A percentile compares a stretch with the other conserved stretches of the same genome.
Evolutionary conservation across 1,284 basidiomycete species (phyloP).

Genomic region (Irpex sp.): DNA sequence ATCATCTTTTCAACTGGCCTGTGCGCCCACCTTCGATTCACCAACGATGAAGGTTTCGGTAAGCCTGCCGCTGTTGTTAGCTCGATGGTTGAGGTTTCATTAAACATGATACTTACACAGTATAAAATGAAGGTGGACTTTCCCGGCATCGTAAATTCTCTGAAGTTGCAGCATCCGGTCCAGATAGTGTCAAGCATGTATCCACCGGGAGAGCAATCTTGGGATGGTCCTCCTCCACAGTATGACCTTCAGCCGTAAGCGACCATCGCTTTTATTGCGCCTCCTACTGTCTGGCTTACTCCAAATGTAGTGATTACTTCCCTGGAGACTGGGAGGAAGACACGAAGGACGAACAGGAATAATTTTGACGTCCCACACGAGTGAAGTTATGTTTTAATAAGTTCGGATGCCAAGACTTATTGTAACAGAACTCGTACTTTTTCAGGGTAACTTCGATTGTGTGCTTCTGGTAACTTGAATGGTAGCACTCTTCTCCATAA

Average conservation of each 20-base stretch:
- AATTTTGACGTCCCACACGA: background rate
- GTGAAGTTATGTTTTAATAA: too few species aligned
- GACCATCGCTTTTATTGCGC: background rate
- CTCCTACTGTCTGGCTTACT: background rate
- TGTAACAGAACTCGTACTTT: too few species aligned
- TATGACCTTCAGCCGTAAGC: conserved; percentile 4
- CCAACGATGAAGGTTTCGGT: background rate
- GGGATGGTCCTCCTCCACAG: conserved; percentile 6
- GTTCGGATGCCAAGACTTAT: too few species aligned
- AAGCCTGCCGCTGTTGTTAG: background rate
- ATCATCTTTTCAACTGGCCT: background rate
- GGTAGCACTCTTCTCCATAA: too few species aligned
- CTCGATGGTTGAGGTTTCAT: background rate
- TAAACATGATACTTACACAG: background rate
- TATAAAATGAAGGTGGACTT: conserved; percentile 9
- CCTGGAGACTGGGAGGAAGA: background rate
- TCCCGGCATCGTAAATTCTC: conserved; percentile 10
- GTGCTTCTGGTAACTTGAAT: too few species aligned
- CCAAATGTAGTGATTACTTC: background rate
- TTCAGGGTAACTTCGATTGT: too few species aligned
- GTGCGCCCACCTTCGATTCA: background rate
- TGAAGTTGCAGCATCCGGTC: conserved; percentile 1
- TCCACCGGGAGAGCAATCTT: background rate
- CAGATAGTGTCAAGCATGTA: conserved; percentile 1
- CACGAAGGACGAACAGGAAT: background rate